Evolutionary conservation across 768 basidiomycete genomes (phyloP).

Genomic region (Grammothele lineata): DNA sequence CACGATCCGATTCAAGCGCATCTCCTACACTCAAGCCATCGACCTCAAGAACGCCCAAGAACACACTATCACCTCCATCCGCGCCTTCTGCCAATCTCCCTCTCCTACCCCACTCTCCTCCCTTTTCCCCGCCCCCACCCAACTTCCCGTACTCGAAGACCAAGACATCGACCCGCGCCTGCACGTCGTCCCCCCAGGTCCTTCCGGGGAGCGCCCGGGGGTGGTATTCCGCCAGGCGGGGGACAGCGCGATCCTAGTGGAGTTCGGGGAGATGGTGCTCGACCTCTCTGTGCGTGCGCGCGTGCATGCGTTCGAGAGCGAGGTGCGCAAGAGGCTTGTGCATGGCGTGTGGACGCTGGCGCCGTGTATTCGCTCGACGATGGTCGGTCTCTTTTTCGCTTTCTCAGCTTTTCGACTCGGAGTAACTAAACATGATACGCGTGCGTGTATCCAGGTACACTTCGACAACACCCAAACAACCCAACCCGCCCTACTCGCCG

Average conservation of each 20-base stretch:
- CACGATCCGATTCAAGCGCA: slow-evolving; percentile 47
- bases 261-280: slow-evolving; percentile 53
- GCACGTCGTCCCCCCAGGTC: slow-evolving; percentile 21
- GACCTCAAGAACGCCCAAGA: slow-evolving; percentile 21
- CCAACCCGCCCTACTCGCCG: slow-evolving; percentile 39
- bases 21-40: slow-evolving; percentile 41
- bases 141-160: slow-evolving; percentile 7
- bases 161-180: slow-evolving; percentile 33
- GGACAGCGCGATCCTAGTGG: slow-evolving; percentile 58
- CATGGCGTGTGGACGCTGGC: slow-evolving; percentile 39
- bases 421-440: too few species aligned
- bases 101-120: too few species aligned
- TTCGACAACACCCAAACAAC: slow-evolving; percentile 41
- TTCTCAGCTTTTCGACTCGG: background rate
- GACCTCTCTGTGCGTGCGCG: slow-evolving; percentile 51
- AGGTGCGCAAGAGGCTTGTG: slow-evolving; percentile 29
- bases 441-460: slow-evolving; percentile 36
- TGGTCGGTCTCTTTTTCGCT: slow-evolving; percentile 39
- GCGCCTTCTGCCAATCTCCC: slow-evolving; percentile 22
- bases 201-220: slow-evolving; percentile 18
- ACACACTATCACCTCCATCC: slow-evolving; percentile 10
- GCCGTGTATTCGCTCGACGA: slow-evolving; percentile 54
- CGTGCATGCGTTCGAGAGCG: slow-evolving; percentile 51
- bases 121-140: background rate
- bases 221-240: slow-evolving; percentile 63